Conservation (phyloP, 2,329 filamentous ascomycete genomes). For the Apiospora kogelbergensis region DNA sequence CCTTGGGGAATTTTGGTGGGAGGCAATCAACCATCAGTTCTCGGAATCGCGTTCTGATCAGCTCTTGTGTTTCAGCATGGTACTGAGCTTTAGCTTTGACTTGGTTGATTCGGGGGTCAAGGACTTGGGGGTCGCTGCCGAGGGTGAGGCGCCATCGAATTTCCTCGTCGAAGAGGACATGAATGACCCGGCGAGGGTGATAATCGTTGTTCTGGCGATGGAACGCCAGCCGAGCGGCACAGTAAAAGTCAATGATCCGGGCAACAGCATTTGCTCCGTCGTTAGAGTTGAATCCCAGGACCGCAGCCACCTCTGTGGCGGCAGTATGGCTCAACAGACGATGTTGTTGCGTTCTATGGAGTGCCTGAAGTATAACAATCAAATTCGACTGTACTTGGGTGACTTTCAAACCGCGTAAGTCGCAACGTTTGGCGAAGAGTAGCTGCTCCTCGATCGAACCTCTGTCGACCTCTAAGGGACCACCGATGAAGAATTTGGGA, state of each 20-base stretch:
- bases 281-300: not conserved
- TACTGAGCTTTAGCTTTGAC: not conserved
- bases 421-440: not conserved
- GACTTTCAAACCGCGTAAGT: too few relatives aligned
- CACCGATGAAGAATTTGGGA: not conserved
- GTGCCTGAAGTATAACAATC: not conserved
- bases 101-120: not conserved
- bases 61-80: not conserved
- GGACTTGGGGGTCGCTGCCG: not conserved
- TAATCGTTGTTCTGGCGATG: not conserved
- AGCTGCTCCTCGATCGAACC: not conserved
- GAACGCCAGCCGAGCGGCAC: not conserved
- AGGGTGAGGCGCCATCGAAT: not conserved
- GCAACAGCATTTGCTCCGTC: not conserved
- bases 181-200: not conserved
- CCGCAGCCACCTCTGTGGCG: not conserved
- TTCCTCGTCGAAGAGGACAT: not conserved
- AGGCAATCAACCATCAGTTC: not conserved
- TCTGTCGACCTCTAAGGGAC: accelerated
- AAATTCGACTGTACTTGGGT: not conserved
- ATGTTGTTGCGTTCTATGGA: not conserved
- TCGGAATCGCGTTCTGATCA: not conserved
- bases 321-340: not conserved
- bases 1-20: not conserved
- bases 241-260: not conserved